phyloP scores from a whole-genome alignment of 257 asterid species.

The Parsonsia alboflavescens region DNA sequence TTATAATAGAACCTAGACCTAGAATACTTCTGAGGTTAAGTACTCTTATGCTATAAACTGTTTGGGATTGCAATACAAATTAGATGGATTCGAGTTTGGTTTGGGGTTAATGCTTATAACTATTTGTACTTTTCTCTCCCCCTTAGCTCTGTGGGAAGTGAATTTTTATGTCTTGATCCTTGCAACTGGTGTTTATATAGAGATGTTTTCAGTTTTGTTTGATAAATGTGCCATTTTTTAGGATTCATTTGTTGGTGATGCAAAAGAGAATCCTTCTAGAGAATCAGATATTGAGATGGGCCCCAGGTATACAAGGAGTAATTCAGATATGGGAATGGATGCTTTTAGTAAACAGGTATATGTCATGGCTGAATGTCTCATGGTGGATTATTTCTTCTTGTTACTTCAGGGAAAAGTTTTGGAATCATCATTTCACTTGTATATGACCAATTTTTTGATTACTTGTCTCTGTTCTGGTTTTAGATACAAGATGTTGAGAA shows the following conservation, averaged over 20 bases:
- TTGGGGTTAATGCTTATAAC: neutral
- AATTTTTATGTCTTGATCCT: neutral
- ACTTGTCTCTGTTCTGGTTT: slow-evolving; percentile 3
- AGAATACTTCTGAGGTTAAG: neutral
- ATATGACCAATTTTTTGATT: neutral
- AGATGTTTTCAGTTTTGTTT: neutral
- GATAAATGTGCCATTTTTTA: slow-evolving; percentile 14
- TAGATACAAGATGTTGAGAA: slow-evolving; percentile 75
- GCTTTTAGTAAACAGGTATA: slow-evolving; percentile 66
- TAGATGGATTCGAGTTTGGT: neutral
- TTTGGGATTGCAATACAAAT: neutral
- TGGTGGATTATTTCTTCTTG: neutral
- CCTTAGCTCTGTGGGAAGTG: neutral
- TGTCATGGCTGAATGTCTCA: neutral
- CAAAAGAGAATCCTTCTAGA: slow-evolving; percentile 34
- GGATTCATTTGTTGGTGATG: slow-evolving; percentile 60
- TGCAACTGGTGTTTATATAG: too few relatives aligned
- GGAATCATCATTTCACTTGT: neutral
- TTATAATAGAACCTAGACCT: neutral
- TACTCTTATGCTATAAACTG: neutral
- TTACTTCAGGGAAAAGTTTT: neutral
- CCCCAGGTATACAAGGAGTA: slow-evolving; percentile 43
- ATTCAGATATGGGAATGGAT: slow-evolving; percentile 66
- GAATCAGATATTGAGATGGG: slow-evolving; percentile 77
- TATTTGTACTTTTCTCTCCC: neutral